Conservation (phyloP, 345 rosid species). For the Acer yangbiense region DNA sequence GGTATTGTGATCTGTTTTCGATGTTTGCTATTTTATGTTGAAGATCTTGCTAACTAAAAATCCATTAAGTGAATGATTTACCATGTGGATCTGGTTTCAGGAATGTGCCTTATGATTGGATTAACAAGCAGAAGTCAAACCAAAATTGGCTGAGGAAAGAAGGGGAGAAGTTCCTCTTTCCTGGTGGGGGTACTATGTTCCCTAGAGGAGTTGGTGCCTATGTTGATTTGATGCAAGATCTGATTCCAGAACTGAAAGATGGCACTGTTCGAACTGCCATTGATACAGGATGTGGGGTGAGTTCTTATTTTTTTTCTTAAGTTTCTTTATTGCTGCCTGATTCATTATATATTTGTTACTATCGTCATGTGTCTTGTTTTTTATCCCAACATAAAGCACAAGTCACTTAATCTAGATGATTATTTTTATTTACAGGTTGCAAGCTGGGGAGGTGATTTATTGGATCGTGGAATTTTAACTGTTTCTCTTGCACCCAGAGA, state of each 20-base stretch:
- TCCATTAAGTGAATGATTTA: not conserved
- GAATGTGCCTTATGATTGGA: conserved; percentile 99
- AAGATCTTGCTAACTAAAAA: not conserved
- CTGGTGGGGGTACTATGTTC: conserved; percentile 99
- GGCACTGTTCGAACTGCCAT: conserved; percentile 92
- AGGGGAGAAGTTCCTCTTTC: conserved; percentile 89
- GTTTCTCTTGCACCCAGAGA: conserved; percentile 98
- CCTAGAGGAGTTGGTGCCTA: conserved; percentile 92
- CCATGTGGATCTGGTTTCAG: conserved; percentile 46
- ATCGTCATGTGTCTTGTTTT: not conserved
- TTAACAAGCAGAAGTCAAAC: conserved; percentile 93
- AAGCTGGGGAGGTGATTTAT: conserved; percentile 98
- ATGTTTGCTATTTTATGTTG: not conserved
- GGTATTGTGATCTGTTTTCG: conserved; percentile 44
- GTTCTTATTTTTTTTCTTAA: conserved; percentile 20
- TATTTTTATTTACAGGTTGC: conserved; percentile 65
- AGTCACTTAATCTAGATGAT: not conserved
- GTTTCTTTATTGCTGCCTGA: not conserved
- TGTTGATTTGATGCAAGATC: conserved; percentile 89
- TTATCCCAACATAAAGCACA: not conserved
- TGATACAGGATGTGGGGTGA: conserved; percentile 98
- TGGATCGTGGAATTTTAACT: conserved; percentile 86
- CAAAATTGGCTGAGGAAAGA: conserved; percentile 94
- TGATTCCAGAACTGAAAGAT: conserved; percentile 93
- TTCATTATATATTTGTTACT: not conserved